A percentile compares a stretch with the other conserved stretches of the same genome.
Evolutionary conservation across 2,329 filamentous ascomycete species (phyloP).

Genomic region (Verticillium klebahnii): DNA sequence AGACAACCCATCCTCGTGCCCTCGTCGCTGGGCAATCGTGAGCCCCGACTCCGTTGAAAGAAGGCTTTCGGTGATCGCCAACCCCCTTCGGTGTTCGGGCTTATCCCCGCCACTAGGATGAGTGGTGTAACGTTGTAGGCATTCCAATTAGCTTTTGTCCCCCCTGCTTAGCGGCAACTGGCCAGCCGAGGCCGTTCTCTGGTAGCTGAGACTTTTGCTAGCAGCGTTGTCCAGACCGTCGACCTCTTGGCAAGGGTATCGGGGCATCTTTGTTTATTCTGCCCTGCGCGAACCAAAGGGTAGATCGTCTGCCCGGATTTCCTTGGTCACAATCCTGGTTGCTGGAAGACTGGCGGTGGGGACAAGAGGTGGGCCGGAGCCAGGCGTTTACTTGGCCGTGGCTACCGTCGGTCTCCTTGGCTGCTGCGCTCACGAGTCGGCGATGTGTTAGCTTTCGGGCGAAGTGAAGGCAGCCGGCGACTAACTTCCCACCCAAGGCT

Average conservation of each 20-base stretch:
- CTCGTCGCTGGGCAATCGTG: background rate
- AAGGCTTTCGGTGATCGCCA: background rate
- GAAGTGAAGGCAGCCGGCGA: background rate
- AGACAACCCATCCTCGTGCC: background rate
- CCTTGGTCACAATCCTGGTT: background rate
- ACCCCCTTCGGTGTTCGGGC: background rate
- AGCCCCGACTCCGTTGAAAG: background rate
- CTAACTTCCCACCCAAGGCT: too few relatives aligned
- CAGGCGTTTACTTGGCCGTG: background rate
- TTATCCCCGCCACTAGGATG: background rate
- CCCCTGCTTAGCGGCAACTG: background rate
- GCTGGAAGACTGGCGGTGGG: background rate
- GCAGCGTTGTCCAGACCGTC: background rate
- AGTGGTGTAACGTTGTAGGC: background rate
- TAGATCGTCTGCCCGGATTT: too few relatives aligned
- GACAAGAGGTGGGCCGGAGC: background rate
- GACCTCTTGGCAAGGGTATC: background rate
- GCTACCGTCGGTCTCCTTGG: background rate
- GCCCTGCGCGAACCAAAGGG: background rate
- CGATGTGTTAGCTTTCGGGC: background rate
- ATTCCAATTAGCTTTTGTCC: background rate
- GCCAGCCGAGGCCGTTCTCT: background rate
- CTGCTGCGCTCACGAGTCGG: background rate
- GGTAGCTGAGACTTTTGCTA: background rate
- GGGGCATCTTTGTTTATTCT: background rate